Percentiles rank a stretch among this genome's conserved stretches.
These are phyloP conservation scores for Letharia lupina DNA, from an alignment of 495 filamentous ascomycete species.

Conservation along the genomic window DNA sequence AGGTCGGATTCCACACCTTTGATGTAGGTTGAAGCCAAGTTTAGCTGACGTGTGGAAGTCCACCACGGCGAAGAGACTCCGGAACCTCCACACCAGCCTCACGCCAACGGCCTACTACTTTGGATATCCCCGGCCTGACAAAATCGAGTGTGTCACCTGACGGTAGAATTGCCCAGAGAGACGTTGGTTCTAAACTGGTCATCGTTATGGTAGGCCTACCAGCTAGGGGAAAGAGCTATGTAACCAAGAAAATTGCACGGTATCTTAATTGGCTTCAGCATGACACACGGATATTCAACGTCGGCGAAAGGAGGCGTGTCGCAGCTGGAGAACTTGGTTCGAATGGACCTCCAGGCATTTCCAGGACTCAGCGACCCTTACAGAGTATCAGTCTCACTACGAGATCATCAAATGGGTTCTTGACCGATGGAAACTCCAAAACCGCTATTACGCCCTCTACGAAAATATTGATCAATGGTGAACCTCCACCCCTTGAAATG, in stretches of 20 bases:
- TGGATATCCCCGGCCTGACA: conserved; percentile 84
- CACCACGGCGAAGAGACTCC: conserved; percentile 50
- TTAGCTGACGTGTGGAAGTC: conserved; percentile 32
- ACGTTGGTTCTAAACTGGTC: conserved; percentile 91
- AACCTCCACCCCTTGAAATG: conserved; percentile 31
- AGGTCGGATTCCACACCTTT: conserved; percentile 29
- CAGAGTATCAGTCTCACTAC: conserved; percentile 27
- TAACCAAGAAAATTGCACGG: conserved; percentile 92
- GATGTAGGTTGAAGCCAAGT: conserved; percentile 8
- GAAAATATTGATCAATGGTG: conserved; percentile 44
- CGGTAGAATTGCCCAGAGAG: conserved; percentile 80
- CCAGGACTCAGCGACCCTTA: not conserved
- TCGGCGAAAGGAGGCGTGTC: conserved; percentile 79
- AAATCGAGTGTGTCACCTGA: conserved; percentile 90
- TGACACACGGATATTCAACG: conserved; percentile 91
- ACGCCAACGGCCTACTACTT: conserved; percentile 68
- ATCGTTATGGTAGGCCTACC: conserved; percentile 98
- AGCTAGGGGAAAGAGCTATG: conserved; percentile 92
- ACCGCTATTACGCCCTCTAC: conserved; percentile 35
- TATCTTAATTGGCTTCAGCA: conserved; percentile 98
- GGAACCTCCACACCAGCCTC: conserved; percentile 49
- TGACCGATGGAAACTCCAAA: conserved; percentile 27
- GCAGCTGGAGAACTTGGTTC: conserved; percentile 51
- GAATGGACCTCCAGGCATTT: conserved; percentile 21
- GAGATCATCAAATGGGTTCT: conserved; percentile 28